These are phyloP conservation scores for Boletellus ananiceps DNA, from an alignment of 768 basidiomycete genomes.

Conservation along the genomic window DNA sequence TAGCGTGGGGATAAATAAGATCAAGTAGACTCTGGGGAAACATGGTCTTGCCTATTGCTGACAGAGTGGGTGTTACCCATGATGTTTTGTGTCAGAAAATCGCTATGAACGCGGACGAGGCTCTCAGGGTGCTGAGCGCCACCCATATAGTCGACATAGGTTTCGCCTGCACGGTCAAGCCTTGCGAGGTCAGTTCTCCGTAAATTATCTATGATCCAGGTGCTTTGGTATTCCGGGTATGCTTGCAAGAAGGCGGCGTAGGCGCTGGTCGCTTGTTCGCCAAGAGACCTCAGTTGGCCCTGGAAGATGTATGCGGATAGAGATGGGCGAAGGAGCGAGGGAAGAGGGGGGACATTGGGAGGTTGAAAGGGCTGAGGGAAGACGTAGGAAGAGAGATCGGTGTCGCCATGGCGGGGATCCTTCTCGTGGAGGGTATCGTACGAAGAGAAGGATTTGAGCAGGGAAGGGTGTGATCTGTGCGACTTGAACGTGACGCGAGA, in stretches of 20 bases:
- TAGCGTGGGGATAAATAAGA: slow-evolving; percentile 24
- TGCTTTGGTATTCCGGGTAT: slow-evolving; percentile 55
- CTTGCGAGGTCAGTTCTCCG: slow-evolving; percentile 59
- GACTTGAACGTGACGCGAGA: slow-evolving; percentile 40
- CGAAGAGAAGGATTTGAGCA: slow-evolving; percentile 34
- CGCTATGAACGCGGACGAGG: slow-evolving; percentile 64
- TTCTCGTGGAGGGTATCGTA: slow-evolving; percentile 39
- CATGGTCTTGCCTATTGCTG: slow-evolving; percentile 57
- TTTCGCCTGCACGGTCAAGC: slow-evolving; percentile 59
- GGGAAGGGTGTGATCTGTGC: slow-evolving; percentile 33
- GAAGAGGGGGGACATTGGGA: not conserved
- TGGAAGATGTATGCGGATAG: slow-evolving; percentile 27
- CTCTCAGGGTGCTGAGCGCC: slow-evolving; percentile 77
- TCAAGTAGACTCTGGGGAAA: not conserved
- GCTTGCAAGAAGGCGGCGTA: slow-evolving; percentile 45
- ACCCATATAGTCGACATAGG: slow-evolving; percentile 86
- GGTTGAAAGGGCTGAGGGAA: slow-evolving; percentile 1
- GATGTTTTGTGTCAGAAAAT: slow-evolving; percentile 60
- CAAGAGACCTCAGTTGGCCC: slow-evolving; percentile 16
- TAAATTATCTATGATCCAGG: slow-evolving; percentile 68
- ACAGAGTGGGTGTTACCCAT: slow-evolving; percentile 85
- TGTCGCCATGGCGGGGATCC: slow-evolving; percentile 10
- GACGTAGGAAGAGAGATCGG: slow-evolving; percentile 1
- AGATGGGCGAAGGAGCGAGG: slow-evolving; percentile 4
- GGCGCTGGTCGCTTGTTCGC: slow-evolving; percentile 38